These are phyloP conservation scores for Coprinellus aureogranulatus DNA, from an alignment of 768 basidiomycete species.

Conservation along the genomic window DNA sequence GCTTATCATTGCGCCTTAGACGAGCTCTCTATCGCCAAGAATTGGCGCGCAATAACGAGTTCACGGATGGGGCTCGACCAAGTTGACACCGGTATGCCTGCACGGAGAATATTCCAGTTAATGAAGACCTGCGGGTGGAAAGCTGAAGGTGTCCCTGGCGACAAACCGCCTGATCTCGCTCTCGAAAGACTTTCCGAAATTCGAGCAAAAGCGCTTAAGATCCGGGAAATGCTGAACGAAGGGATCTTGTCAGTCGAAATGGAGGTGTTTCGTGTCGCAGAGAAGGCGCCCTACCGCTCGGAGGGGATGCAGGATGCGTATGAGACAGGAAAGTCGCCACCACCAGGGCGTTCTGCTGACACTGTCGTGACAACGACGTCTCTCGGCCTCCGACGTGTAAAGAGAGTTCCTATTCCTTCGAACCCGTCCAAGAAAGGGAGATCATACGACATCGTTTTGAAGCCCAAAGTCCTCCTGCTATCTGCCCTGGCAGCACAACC, in stretches of 20 bases:
- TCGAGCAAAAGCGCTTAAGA: background rate
- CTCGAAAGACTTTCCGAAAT: background rate
- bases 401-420: background rate
- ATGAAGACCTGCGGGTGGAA: background rate
- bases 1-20: too few relatives aligned
- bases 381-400: background rate
- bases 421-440: background rate
- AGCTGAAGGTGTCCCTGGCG: background rate
- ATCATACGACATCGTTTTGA: background rate
- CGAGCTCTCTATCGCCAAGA: background rate
- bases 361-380: background rate
- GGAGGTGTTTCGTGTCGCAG: background rate
- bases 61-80: background rate
- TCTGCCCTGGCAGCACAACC: background rate
- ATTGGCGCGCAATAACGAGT: background rate
- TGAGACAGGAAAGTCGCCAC: background rate
- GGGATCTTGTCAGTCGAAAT: background rate
- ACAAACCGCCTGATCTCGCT: too few relatives aligned
- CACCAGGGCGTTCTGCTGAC: too few relatives aligned
- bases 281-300: background rate
- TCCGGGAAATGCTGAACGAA: background rate
- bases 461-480: background rate
- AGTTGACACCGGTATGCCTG: background rate
- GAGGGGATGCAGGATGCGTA: background rate
- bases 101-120: background rate